Conservation (phyloP, 495 filamentous ascomycete species). For the Amniculicola lignicola region DNA sequence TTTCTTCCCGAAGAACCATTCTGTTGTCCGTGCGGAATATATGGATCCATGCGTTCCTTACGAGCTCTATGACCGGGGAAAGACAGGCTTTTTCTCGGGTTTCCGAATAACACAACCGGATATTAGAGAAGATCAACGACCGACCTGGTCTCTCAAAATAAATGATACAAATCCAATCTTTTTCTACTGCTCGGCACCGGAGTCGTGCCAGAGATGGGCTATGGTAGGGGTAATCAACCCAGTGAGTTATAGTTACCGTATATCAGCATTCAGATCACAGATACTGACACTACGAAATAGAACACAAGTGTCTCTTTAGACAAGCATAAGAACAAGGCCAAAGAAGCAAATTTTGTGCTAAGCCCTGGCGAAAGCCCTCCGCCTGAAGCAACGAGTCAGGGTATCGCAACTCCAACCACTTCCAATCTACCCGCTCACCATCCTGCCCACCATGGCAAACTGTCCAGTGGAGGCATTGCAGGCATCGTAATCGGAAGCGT, state of each 20-base stretch:
- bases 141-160: constrained; percentile 50
- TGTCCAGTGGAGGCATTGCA: constrained; percentile 47
- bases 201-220: constrained; percentile 39
- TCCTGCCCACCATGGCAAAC: constrained; percentile 28
- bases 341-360: constrained; percentile 42
- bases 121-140: too few species aligned
- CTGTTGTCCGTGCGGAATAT: constrained; percentile 55
- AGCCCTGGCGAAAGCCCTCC: constrained; percentile 45
- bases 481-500: constrained; percentile 48
- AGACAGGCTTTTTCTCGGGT: constrained; percentile 50
- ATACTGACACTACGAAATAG: constrained; percentile 31
- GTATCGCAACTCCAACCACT: constrained; percentile 1
- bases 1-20: constrained; percentile 60
- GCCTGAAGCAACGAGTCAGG: constrained; percentile 24
- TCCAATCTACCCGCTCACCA: too few species aligned
- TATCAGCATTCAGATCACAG: constrained; percentile 30
- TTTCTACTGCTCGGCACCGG: constrained; percentile 58
- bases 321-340: too few species aligned
- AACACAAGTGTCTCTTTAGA: too few species aligned
- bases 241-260: too few species aligned
- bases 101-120: too few species aligned
- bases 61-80: constrained; percentile 45
- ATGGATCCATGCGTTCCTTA: constrained; percentile 57
- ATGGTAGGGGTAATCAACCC: constrained; percentile 52
- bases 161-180: constrained; percentile 59